Base-by-base conservation (phyloP, 2,329 filamentous ascomycete species). In the Byssochlamys sp. region DNA sequence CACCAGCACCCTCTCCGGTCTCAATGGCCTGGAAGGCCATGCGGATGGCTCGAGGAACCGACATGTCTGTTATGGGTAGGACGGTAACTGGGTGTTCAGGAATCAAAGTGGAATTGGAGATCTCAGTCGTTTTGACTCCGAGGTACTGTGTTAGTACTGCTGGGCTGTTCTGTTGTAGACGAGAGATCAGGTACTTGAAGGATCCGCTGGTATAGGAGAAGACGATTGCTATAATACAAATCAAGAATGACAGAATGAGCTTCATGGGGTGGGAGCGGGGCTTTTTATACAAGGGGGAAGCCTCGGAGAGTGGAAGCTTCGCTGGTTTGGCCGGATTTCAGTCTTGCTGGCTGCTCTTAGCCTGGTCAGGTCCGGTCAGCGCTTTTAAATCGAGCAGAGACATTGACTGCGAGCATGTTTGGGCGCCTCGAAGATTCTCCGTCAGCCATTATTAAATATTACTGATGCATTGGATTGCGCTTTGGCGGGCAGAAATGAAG, bases 1-100 rank as follows among this genome's bases (percentile, higher is more conserved):
- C 92, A 57, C 94, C 92, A 0, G 86, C 90, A 50, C 92, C 92
- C 73, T 97, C 92, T 28, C 89, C 79, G 73, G 95, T 89, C 74
- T 96, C 90, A 59, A 87, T 75, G 60, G 92, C 92, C 51, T 90
- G 81, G 74, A 96, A 91, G 63, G 88, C 84, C 75, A 91, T 89
- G 64, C 84, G 84, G 70, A 97, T 92, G 54, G 85, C 82, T 69
- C 94, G 85, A 28, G 88, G 81, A 60, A 84, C 74, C 50, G 87
- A 83, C 82, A 88, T 88, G 58, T 83, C 78, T 62, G 77, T 66
- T 29, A 70, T 61, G 7, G 78, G 75, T 56, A 56, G 48, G 27
- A 64, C 52, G 54, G 55, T 59, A 2, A 59, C 56, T 52, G 54
- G 14, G 50, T 31, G 55, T 35, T 56, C 56, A 26, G 59, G 39